Evolutionary conservation across 306 rosid genomes (phyloP).

Genomic region (Quercus bicolor): DNA sequence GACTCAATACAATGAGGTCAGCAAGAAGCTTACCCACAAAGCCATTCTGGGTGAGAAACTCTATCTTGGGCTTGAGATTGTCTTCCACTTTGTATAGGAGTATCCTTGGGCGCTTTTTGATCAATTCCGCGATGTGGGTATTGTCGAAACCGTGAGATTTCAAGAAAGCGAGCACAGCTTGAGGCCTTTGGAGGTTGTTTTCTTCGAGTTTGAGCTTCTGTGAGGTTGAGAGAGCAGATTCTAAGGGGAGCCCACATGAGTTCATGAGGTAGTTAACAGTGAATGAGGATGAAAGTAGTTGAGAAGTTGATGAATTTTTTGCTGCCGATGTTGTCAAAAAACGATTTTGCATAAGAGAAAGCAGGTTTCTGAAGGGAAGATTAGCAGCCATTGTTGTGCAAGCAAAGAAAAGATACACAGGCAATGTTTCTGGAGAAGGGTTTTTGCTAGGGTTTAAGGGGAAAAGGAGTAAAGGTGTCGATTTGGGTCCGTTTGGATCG

Average conservation of each 20-base stretch:
- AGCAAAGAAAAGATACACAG: too few species aligned
- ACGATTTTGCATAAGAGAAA: neutral
- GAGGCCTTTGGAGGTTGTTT: neutral
- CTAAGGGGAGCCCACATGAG: neutral
- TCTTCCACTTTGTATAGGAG: neutral
- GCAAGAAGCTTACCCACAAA: neutral
- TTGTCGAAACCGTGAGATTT: neutral
- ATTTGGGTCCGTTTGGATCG: too few species aligned
- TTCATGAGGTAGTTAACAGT: neutral
- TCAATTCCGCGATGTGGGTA: neutral
- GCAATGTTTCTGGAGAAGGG: too few species aligned
- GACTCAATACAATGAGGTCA: slow-evolving; percentile 3
- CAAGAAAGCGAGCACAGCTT: neutral
- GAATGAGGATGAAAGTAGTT: neutral
- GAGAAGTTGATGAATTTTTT: neutral
- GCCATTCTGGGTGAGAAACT: neutral
- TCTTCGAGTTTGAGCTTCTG: neutral
- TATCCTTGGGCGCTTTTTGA: neutral
- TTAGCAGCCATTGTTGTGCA: neutral
- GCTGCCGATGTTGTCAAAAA: neutral
- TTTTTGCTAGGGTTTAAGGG: too few species aligned
- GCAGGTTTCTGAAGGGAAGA: neutral
- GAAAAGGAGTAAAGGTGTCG: too few species aligned
- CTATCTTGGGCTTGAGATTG: neutral
- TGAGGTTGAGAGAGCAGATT: neutral